Evolutionary conservation across 75 land plant genomes (phyloP).

Genomic region (Adiantum capillusveneris): DNA sequence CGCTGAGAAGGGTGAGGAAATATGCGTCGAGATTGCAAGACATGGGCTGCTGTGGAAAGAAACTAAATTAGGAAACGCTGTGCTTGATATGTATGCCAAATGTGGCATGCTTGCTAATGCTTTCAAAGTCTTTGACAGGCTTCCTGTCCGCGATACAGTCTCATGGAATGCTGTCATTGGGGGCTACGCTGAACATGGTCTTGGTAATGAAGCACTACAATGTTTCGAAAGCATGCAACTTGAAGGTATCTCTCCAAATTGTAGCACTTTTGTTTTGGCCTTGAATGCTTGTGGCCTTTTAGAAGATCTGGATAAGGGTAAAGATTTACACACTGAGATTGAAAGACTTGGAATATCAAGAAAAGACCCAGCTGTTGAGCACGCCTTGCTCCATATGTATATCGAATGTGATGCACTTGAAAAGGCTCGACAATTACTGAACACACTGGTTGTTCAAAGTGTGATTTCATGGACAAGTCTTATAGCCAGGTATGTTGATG

Average conservation of each 20-base stretch:
- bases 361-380: conserved; percentile 21
- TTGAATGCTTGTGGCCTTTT: background rate
- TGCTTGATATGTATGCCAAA: conserved; percentile 36
- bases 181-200: conserved; percentile 25
- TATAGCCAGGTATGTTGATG: conserved; percentile 37
- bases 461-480: conserved; percentile 57
- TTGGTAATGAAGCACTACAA: conserved; percentile 20
- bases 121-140: conserved; percentile 11
- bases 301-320: background rate
- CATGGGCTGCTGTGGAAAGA: background rate
- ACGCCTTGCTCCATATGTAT: conserved; percentile 57
- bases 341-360: background rate
- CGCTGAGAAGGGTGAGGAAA: too few species aligned
- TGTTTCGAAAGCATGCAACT: conserved; percentile 19
- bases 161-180: conserved; percentile 37
- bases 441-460: conserved; percentile 32
- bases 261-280: background rate
- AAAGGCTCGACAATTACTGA: conserved; percentile 38
- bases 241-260: conserved; percentile 9
- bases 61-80: conserved; percentile 13
- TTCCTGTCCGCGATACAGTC: conserved; percentile 7
- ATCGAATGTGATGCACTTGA: conserved; percentile 29
- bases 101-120: conserved; percentile 32
- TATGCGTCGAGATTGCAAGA: too few species aligned
- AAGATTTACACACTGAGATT: background rate